Evolutionary conservation across 2,329 filamentous ascomycete genomes (phyloP).

Genomic region (Tolypocladium ovalisporum): DNA sequence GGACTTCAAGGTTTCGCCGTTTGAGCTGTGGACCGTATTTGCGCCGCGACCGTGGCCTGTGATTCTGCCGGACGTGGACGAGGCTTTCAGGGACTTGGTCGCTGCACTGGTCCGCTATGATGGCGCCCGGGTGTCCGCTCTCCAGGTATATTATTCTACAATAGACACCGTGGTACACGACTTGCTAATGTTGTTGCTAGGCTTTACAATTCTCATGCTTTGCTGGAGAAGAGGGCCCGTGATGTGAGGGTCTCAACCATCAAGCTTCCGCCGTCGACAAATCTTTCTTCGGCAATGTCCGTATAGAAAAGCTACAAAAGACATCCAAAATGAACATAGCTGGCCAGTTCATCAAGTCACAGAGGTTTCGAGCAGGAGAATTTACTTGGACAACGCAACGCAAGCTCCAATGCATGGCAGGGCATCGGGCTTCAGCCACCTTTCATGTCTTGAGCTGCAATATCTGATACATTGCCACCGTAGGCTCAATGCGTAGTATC

Average conservation of each 20-base stretch:
- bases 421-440: background rate
- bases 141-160: conserved; percentile 18
- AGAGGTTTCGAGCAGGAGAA: background rate
- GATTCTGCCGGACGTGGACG: conserved; percentile 52
- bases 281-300: background rate
- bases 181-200: conserved; percentile 5
- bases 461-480: background rate
- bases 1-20: conserved; percentile 62
- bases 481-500: background rate
- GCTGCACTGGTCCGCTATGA: conserved; percentile 62
- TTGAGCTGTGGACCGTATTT: conserved; percentile 80
- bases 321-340: background rate
- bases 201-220: conserved; percentile 12
- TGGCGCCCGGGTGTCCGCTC: conserved; percentile 55
- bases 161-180: background rate
- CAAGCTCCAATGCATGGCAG: background rate
- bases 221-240: background rate
- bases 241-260: too few species aligned
- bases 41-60: conserved; percentile 55
- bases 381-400: background rate
- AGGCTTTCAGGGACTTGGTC: conserved; percentile 54
- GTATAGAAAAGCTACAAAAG: background rate
- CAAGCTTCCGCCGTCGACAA: too few species aligned
- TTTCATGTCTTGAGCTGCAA: background rate
- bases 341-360: too few species aligned